These are phyloP conservation scores for Protomyces pachydermus DNA, from an alignment of 1,139 yeast species.

Conservation along the genomic window DNA sequence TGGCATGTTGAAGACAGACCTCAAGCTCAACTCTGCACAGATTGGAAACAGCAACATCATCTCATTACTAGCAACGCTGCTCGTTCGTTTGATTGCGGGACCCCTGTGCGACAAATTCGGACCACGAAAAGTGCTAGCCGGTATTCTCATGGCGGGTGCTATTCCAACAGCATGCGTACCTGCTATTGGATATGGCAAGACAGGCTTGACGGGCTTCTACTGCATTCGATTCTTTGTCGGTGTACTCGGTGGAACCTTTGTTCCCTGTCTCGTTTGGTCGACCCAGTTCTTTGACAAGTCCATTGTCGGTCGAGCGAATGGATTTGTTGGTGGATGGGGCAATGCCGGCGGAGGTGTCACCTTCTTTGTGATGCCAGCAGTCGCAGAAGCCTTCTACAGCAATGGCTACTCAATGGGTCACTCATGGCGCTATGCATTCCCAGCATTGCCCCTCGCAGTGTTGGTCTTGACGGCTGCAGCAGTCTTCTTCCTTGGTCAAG, in stretches of 20 bases:
- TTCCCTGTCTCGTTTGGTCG: constrained; percentile 41
- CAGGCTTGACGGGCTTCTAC: constrained; percentile 36
- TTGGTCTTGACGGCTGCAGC: constrained; percentile 36
- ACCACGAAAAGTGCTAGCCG: constrained; percentile 39
- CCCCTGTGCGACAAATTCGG: constrained; percentile 40
- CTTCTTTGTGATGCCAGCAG: constrained; percentile 41
- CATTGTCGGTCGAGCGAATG: constrained; percentile 40
- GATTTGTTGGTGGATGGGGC: constrained; percentile 42
- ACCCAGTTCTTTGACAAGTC: constrained; percentile 39
- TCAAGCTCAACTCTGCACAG: constrained; percentile 37
- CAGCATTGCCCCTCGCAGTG: constrained; percentile 39
- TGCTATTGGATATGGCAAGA: constrained; percentile 31
- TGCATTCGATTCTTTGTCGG: constrained; percentile 40
- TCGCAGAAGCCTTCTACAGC: constrained; percentile 33
- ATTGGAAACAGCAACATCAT: constrained; percentile 40
- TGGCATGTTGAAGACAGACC: constrained; percentile 36
- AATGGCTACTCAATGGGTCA: constrained; percentile 36
- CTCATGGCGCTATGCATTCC: constrained; percentile 40
- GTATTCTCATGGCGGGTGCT: constrained; percentile 37
- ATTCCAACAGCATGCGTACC: constrained; percentile 41
- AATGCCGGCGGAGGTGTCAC: constrained; percentile 43
- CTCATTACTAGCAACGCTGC: constrained; percentile 39
- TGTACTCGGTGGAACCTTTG: constrained; percentile 39
- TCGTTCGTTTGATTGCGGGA: constrained; percentile 39
- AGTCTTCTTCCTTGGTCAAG: constrained; percentile 37